Evolutionary conservation across 1,284 basidiomycete genomes (phyloP).

Genomic region (Cryptococcus floricola): DNA sequence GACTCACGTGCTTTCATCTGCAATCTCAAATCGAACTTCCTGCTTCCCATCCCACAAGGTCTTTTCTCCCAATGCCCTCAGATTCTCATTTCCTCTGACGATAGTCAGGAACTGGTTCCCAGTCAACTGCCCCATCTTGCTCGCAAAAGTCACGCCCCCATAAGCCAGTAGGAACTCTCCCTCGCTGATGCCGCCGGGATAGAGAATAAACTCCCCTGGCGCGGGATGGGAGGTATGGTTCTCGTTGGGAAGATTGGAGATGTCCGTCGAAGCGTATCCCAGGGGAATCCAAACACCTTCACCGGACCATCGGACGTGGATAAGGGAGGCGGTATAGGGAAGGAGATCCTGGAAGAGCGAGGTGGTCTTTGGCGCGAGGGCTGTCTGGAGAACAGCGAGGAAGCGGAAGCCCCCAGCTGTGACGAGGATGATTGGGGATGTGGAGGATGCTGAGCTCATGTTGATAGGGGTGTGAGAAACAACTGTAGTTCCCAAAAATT

Average conservation of each 20-base stretch:
- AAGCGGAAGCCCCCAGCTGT: conserved; percentile 7
- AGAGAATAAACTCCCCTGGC: conserved; percentile 11
- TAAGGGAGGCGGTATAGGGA: conserved; percentile 14
- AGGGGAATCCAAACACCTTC: conserved; percentile 21
- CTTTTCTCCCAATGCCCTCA: conserved; percentile 14
- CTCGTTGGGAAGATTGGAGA: conserved; percentile 10
- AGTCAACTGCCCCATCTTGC: conserved; percentile 17
- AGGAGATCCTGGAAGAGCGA: conserved; percentile 13
- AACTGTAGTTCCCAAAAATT: no score
- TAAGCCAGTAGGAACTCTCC: conserved; percentile 19
- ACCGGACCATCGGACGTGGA: conserved; percentile 22
- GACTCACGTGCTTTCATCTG: conserved; percentile 14
- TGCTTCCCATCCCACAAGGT: conserved; percentile 18
- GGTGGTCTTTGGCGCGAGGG: conserved; percentile 11
- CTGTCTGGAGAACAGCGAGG: conserved; percentile 11
- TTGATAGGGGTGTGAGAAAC: not conserved
- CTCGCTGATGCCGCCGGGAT: conserved; percentile 19
- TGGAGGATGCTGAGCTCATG: not conserved
- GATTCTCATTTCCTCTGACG: conserved; percentile 10
- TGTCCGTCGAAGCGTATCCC: conserved; percentile 9
- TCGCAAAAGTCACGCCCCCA: conserved; percentile 10
- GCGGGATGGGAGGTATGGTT: conserved; percentile 20
- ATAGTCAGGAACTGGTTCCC: conserved; percentile 19
- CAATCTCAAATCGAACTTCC: conserved; percentile 14
- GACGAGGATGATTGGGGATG: conserved; percentile 8